phyloP scores from a whole-genome alignment of 257 asterid genomes.

The Hygrophila difformis region DNA sequence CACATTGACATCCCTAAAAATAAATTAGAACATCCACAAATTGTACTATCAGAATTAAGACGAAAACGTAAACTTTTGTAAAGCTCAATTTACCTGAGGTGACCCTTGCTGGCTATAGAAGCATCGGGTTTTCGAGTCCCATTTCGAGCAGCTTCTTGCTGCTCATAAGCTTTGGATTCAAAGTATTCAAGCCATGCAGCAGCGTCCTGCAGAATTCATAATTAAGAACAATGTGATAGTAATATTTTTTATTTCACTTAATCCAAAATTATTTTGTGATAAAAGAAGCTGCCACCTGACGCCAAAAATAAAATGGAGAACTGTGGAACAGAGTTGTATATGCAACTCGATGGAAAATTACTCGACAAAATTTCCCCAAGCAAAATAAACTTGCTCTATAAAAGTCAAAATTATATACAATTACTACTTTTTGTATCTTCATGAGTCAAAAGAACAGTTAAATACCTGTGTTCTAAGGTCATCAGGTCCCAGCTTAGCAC shows the following conservation, averaged over 20 bases:
- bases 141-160: slow-evolving; percentile 92
- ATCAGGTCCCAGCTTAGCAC: slow-evolving; percentile 86
- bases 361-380: background rate
- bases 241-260: too few species aligned
- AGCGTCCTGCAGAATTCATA: slow-evolving; percentile 58
- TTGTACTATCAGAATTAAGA: background rate
- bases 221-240: slow-evolving; percentile 3
- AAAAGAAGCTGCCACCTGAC: slow-evolving; percentile 1
- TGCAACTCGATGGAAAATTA: background rate
- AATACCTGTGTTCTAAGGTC: slow-evolving; percentile 93
- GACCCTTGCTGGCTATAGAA: slow-evolving; percentile 94
- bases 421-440: slow-evolving; percentile 5
- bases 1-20: background rate
- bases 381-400: slow-evolving; percentile 2
- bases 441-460: slow-evolving; percentile 9
- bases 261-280: slow-evolving; percentile 3
- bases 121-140: slow-evolving; percentile 90
- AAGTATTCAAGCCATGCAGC: slow-evolving; percentile 98
- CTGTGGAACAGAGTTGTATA: background rate
- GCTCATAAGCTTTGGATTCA: slow-evolving; percentile 91
- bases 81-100: slow-evolving; percentile 47
- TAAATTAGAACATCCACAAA: background rate
- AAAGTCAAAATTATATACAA: too few species aligned
- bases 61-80: background rate
- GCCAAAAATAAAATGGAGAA: slow-evolving; percentile 1